Conservation (phyloP, 192 early-diverging fungal genomes). For the Entomortierella chlamydospora region DNA sequence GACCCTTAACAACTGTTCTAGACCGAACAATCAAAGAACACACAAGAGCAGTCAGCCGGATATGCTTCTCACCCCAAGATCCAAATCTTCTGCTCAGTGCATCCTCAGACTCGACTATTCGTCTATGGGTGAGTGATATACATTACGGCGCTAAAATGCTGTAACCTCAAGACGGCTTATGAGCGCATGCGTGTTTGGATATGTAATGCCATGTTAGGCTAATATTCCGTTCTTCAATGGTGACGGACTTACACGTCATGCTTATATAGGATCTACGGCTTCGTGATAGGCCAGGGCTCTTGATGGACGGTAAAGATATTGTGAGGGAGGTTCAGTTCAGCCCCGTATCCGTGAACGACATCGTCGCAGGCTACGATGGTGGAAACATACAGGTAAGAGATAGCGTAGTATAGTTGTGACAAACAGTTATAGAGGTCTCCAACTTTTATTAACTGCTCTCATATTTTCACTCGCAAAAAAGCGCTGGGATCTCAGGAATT, state of each 20-base stretch:
- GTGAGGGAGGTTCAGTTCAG: conserved; percentile 87
- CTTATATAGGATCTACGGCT: conserved; percentile 80
- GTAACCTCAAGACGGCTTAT: too few relatives aligned
- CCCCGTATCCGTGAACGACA: conserved; percentile 67
- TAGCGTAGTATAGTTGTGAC: too few relatives aligned
- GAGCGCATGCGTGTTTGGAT: too few relatives aligned
- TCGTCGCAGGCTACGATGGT: conserved; percentile 86
- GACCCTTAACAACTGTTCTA: conserved; percentile 15
- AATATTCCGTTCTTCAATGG: too few relatives aligned
- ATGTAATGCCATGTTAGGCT: neutral
- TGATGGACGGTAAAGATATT: conserved; percentile 81
- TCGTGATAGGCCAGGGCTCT: conserved; percentile 55
- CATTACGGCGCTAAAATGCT: too few relatives aligned
- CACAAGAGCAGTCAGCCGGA: conserved; percentile 77
- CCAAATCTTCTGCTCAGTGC: conserved; percentile 77
- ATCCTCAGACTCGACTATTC: conserved; percentile 79
- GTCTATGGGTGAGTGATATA: conserved; percentile 78
- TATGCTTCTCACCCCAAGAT: conserved; percentile 81
- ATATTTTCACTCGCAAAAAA: neutral
- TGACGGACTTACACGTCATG: neutral
- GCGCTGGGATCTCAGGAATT: conserved; percentile 82
- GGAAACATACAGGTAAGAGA: conserved; percentile 76
- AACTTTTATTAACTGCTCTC: too few relatives aligned
- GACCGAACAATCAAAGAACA: conserved; percentile 79
- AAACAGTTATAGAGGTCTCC: too few relatives aligned